Base-by-base conservation (phyloP, 345 rosid species). In the Salix viminalis region DNA sequence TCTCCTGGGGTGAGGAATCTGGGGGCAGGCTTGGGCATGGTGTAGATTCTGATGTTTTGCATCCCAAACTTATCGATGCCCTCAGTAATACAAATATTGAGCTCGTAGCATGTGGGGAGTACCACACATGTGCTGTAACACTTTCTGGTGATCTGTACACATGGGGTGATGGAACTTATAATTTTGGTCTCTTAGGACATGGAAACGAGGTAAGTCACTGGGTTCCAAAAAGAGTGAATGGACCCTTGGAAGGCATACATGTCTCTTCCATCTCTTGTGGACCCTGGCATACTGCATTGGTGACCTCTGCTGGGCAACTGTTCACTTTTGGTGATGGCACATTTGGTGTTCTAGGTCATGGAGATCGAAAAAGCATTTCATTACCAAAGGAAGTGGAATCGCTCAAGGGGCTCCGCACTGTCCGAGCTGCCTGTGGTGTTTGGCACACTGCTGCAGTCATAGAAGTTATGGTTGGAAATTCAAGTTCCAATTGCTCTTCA, bases 401-500 rank as follows among this genome's bases (percentile, higher is more conserved):
- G 42, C 88, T 91, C 5, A 91, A 88, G 84, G 96, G 96, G 42
- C 91, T 91, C 64, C 89, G 93, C 77, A 88, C 96, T 50, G 92
- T 89, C 23, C 88, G 90, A 73, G 96, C 91, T 74, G 86, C 96
- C 67, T 91, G 96, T 85, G 96, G 96, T 67, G 93, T 91, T 76
- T 91, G 96, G 96, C 96, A 91, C 77, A 91, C 93, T 78, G 96
- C 93, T 76, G 99, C 99, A 18, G 91, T 96, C 78, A 93, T 96
- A 70, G 99, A 96, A 87, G 95, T 96, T 80, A 93, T 93, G 98
- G 98, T 83, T 72, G 97, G 93, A 12, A 93, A 88, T 84, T 89
- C 97, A 48, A 92, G 91, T 89, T 90, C 97, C 70, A 92, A 93
- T 81, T 88, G 98, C 83, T 93, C 99, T 37, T 89, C 93, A 26